A percentile compares a stretch with the other conserved stretches of the same genome.
Evolutionary conservation across 805 yeast genomes (phyloP).

Genomic region (Tetrapisispora arboricola): DNA sequence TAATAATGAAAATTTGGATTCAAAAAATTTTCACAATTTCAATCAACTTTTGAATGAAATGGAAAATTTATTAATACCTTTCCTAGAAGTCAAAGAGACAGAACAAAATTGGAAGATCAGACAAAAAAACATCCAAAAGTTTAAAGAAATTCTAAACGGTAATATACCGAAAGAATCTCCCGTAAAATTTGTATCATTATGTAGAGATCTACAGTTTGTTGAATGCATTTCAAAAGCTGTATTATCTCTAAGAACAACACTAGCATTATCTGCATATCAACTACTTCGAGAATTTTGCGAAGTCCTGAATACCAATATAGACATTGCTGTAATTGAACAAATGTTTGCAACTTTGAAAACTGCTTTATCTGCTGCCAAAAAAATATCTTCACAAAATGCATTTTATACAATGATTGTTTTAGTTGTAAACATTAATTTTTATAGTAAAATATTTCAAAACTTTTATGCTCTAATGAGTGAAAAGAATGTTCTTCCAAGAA

Average conservation of each 20-base stretch:
- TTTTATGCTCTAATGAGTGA: conserved; percentile 48
- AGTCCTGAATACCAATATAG: conserved; percentile 20
- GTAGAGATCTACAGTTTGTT: conserved; percentile 33
- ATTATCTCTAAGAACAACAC: conserved; percentile 71
- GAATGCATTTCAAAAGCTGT: conserved; percentile 60
- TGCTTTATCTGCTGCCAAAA: conserved; percentile 32
- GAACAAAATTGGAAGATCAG: conserved; percentile 79
- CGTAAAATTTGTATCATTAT: conserved; percentile 28
- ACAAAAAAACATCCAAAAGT: conserved; percentile 47
- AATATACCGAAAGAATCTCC: conserved; percentile 34
- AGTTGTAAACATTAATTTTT: conserved; percentile 41
- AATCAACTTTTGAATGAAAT: conserved; percentile 20
- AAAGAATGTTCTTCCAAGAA: conserved; percentile 61
- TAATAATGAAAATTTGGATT: background rate
- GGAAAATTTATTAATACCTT: conserved; percentile 29
- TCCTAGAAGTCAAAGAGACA: conserved; percentile 63
- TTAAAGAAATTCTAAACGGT: conserved; percentile 53
- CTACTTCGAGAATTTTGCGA: conserved; percentile 53
- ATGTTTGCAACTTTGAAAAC: conserved; percentile 27
- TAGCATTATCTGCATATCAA: conserved; percentile 67
- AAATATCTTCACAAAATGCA: conserved; percentile 30
- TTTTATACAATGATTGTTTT: conserved; percentile 38
- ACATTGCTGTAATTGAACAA: conserved; percentile 26
- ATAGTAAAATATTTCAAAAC: conserved; percentile 40
- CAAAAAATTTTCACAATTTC: conserved; percentile 6